A percentile compares a stretch with the other conserved stretches of the same genome.
These are phyloP conservation scores for Aechmea fasciata DNA, from an alignment of 176 grass and related monocot species.

Conservation along the genomic window DNA sequence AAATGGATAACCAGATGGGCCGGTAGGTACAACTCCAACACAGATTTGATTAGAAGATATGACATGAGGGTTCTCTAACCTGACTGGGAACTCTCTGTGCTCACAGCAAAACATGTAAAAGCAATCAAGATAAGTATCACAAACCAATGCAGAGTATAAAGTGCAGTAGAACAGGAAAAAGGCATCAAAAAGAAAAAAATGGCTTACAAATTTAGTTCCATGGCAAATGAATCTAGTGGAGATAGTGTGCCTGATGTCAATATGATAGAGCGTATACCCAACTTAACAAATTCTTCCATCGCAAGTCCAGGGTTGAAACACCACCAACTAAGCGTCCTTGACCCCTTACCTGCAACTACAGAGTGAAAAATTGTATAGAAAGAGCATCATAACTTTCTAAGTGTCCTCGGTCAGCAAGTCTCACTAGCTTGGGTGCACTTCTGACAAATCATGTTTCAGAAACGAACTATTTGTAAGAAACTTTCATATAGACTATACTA, in stretches of 20 bases:
- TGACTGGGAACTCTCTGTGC: constrained; percentile 80
- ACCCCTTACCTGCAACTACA: constrained; percentile 49
- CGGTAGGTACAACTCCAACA: constrained; percentile 79
- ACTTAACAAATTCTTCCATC: constrained; percentile 86
- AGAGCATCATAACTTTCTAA: constrained; percentile 13
- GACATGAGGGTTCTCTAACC: constrained; percentile 95
- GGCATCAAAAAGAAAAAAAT: background rate
- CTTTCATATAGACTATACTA: background rate
- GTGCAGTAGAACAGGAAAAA: too few relatives aligned
- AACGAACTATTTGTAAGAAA: background rate
- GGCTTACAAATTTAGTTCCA: constrained; percentile 84
- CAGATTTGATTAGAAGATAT: constrained; percentile 87
- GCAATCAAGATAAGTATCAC: constrained; percentile 9
- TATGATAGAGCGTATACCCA: constrained; percentile 78
- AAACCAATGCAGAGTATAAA: background rate
- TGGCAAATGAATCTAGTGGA: constrained; percentile 86
- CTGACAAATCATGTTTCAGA: background rate
- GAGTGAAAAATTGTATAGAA: constrained; percentile 13
- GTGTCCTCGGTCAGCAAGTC: background rate
- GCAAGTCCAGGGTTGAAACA: constrained; percentile 94
- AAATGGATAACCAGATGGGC: constrained; percentile 83
- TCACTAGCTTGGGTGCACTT: too few relatives aligned
- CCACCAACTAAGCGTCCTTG: constrained; percentile 97
- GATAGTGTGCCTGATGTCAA: constrained; percentile 98
- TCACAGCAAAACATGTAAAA: constrained; percentile 25